Evolutionary conservation across 2,329 filamentous ascomycete genomes (phyloP), one percentile per base, ranked within the genome.

Genomic region (Dactylellina cionopaga): DNA sequence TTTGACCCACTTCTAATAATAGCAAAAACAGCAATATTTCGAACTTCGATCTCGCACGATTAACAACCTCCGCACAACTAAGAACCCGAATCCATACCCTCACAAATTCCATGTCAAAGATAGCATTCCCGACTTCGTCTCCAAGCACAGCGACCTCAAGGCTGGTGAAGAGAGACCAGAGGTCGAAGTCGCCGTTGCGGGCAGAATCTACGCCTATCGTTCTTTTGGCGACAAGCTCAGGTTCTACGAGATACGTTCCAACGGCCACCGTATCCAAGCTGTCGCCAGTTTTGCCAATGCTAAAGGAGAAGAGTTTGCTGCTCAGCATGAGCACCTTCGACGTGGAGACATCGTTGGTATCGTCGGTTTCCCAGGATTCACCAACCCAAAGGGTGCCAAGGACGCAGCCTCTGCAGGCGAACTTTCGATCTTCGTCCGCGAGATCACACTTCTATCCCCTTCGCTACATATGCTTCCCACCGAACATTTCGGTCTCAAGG

Each of bases 341-440:
- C 86, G 94, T 80, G 96, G 95, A 80, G 96, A 99, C 80, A 91
- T 96, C 76, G 90, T 99, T 77, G 95, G 94, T 71, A 87, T 96
- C 75, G 85, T 92, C 74, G 92, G 92, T 59, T 95, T 88, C 81
- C 90, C 92, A 5, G 92, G 92, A 72, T 84, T 93, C 68, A 98
- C 93, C 41, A 89, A 89, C 75, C 95, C 95, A 77, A 95, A 95
- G 88, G 95, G 88, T 82, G 86, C 84, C 78, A 84, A 85, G 80
- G 87, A 92, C 75, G 88, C 90, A 78, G 90, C 93, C 76, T 47
- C 47, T 5, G 54, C 62, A 7, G 95, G 95, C 75, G 94, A 99
- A 82, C 86, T 99, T 55, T 96, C 92, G 41, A 92, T 99, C 80
- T 96, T 96, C 79, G 95, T 95, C 1, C 89, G 87, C 55, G 90